Base-by-base conservation (phyloP, 257 asterid genomes). In the Catharanthus roseus region DNA sequence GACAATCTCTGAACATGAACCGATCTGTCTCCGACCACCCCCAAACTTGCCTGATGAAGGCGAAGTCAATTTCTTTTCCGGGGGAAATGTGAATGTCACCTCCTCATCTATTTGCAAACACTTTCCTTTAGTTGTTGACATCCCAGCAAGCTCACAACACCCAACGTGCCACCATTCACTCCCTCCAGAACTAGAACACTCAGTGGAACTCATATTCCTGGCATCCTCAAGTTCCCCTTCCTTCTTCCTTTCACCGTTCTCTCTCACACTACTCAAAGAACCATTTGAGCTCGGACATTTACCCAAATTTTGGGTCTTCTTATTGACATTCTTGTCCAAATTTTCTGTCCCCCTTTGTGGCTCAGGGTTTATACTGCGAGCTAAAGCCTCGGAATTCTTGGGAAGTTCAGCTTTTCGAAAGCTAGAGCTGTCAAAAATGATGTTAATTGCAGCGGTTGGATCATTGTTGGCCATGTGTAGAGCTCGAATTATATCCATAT, bases 381-480 rank as follows among this genome's bases (percentile, higher is more conserved):
- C 77, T 50, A 85, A 74, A 23, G 76, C 76, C 77, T 75, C 77
- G 1, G 81, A 10, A 61, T 39, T 79, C 39, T 75, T 82, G 8
- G 80, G 73, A 28, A 77, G 12, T 64, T 84, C 89, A 23, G 80
- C 76, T 67, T 79, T 85, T 75, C 76, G 76, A 75, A 88, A 82
- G 75, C 82, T 75, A 4, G 96, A 93, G 34, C 95, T 75, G 72
- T 93, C 99, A 24, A 91, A 83, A 3, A 93, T 88, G 75, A 93
- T 89, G 78, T 93, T 93, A 57, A 93, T 88, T 12, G 99, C 99
- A 9, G 96, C 96, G 13, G 92, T 89, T 6, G 93, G 95, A 53
- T 93, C 95, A 61, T 86, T 91, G 21, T 91, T 93, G 67, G 99
- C 91, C 99, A 93, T 74, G 82, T 89, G 96, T 65, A 93, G 97